phyloP scores from a whole-genome alignment of 1,284 basidiomycete species.

The Rhodotorula sp. region DNA sequence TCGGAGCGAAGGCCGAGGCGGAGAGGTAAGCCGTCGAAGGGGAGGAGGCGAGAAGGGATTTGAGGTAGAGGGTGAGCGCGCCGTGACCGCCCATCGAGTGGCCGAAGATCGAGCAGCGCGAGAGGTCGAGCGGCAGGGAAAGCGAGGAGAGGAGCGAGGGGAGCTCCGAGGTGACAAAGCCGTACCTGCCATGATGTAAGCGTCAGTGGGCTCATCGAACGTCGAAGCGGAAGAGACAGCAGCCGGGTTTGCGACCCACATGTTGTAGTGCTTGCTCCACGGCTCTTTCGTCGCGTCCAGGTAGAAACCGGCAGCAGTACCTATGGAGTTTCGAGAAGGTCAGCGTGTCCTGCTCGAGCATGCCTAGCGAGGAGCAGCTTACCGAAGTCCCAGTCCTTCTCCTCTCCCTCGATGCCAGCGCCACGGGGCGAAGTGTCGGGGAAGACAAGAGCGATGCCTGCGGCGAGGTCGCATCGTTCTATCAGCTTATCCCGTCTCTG shows the following conservation, averaged over 20 bases:
- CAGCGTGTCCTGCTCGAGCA: not conserved
- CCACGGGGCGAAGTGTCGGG: conserved; percentile 95
- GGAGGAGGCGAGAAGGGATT: conserved; percentile 54
- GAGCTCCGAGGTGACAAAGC: conserved; percentile 76
- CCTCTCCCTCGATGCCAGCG: conserved; percentile 80
- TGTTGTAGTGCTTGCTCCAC: conserved; percentile 83
- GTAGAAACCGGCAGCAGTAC: conserved; percentile 83
- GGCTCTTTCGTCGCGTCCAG: conserved; percentile 78
- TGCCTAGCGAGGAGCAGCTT: too few species aligned
- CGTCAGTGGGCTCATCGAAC: too few species aligned
- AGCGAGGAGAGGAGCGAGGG: conserved; percentile 71
- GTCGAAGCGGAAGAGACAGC: too few species aligned
- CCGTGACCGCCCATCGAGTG: conserved; percentile 60
- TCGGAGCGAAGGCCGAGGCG: conserved; percentile 90
- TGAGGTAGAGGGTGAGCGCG: conserved; percentile 85
- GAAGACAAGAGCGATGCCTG: conserved; percentile 81
- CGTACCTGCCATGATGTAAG: conserved; percentile 49
- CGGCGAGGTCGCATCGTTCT: not conserved
- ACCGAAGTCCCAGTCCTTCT: conserved; percentile 74
- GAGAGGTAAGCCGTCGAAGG: conserved; percentile 81
- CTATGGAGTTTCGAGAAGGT: not conserved
- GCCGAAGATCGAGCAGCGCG: conserved; percentile 68
- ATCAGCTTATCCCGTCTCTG: too few species aligned
- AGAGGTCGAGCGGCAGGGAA: conserved; percentile 65
- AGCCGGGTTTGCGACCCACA: conserved; percentile 55